phyloP scores from a whole-genome alignment of 139 green algal species.

The Chlorokybus atmophyticus region DNA sequence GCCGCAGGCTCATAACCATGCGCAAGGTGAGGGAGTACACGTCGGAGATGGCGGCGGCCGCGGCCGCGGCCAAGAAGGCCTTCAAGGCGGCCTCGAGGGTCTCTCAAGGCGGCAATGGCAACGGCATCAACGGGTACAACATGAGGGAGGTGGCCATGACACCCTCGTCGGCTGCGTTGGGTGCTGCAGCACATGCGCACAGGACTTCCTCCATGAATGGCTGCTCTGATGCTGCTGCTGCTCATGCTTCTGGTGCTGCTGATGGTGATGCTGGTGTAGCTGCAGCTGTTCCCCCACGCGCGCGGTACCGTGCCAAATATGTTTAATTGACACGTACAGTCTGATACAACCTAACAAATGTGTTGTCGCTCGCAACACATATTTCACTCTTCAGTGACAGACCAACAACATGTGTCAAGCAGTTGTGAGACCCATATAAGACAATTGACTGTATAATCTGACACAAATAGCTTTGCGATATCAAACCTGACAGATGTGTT shows the following conservation, averaged over 20 bases:
- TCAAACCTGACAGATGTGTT: too few relatives aligned
- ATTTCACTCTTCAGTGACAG: too few relatives aligned
- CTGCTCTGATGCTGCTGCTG: background rate
- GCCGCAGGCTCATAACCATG: constrained; percentile 74
- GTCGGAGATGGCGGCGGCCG: constrained; percentile 19
- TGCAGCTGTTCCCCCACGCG: background rate
- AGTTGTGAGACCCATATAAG: too few relatives aligned
- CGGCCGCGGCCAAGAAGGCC: background rate
- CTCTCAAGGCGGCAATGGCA: background rate
- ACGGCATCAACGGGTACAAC: background rate
- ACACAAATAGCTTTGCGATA: too few relatives aligned
- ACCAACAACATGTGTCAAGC: too few relatives aligned
- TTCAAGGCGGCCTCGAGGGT: background rate
- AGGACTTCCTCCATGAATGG: background rate
- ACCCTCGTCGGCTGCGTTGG: background rate
- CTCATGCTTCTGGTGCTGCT: background rate
- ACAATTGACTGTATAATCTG: too few relatives aligned
- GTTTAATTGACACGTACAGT: background rate
- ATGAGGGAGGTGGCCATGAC: background rate
- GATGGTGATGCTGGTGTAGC: background rate
- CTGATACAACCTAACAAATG: background rate
- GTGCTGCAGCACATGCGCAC: background rate
- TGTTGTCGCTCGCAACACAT: too few relatives aligned
- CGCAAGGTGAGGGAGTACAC: constrained; percentile 39
- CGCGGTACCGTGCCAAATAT: constrained; percentile 3